Base-by-base conservation (phyloP, 2,329 filamentous ascomycete genomes). In the Cephalotrichum gorgonifer region DNA sequence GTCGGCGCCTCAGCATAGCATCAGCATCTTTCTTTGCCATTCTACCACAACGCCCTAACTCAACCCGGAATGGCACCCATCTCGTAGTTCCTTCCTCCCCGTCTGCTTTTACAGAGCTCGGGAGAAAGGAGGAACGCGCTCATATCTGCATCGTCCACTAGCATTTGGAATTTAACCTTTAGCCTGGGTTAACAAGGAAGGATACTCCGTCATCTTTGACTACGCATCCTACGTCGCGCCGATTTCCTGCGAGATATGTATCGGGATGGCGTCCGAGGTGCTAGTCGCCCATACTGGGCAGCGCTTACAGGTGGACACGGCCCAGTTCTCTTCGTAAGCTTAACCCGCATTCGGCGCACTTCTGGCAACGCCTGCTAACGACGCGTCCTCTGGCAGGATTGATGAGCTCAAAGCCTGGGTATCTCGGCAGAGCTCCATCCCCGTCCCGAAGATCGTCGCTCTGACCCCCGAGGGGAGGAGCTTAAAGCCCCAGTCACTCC, bases 231-330 rank as follows among this genome's bases (percentile, higher is more conserved):
- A 12, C 28, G 9, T 15, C 41, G 35, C n/a, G 12, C 47, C n/a
- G 6, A 15, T 20, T 20, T 12, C 26, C 22, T 20, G 8, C 47
- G 23, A 64, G 69, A 69, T 61, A 75, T 76, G 73, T 70, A 70
- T 72, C 70, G 78, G 74, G 69, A 95, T 95, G 88, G 86, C 87
- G 73, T 80, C 91, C 65, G 82, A 88, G 72, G 83, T 95, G 69
- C 87, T 88, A 74, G 84, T 95, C 64, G 89, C 88, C 76, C 90
- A 95, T 72, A 89, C 86, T 68, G 91, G 91, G 74, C 84, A 88
- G 75, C 84, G 85, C 70, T 77, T 95, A 63, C 76, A 83, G 65
- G 78, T 86, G 65, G 87, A 95, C 70, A 79, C 83, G 56, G 76
- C 82, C 55, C 79, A 81, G 62, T 86, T 91, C 67, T 75, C 78